Base-by-base conservation (phyloP, 805 yeast genomes). In the Yarrowia sp. region DNA sequence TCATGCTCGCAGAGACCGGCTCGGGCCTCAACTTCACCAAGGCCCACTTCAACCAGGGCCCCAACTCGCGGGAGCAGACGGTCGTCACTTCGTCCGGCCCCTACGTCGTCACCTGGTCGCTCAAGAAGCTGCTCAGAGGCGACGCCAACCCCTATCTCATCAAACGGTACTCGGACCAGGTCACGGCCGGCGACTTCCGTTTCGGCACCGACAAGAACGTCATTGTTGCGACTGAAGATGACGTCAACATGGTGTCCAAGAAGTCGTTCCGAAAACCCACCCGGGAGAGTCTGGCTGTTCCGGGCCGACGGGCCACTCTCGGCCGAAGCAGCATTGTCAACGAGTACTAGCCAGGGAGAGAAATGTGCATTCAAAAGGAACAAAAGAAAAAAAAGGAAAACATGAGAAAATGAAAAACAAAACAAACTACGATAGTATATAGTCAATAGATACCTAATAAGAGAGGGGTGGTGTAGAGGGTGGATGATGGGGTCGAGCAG, bases 41-140 rank as follows among this genome's bases (percentile, higher is more conserved):
- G 69, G 97, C 97, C 5, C 84, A 85, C 72, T 92, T 92, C 82
- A 90, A 92, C 77, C 82, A 89, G 35, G 92, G 92, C 50, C 68
- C 85, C n/a, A 82, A 83, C 61, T 76, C 85, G 35, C 85, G 84
- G 70, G 95, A 89, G 74, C 87, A 89, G 19, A 82, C 88, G 1
- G 89, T 92, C 64, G 87, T 91, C 32, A 84, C 97, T 0, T 87
- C 94, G 4, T 82, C 89, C 1, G 97, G 97, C 2, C 94, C 93
- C 19, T 92, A 86, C 77, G 89, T 92, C 32, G 84, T 92, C 26
- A 83, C 90, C 0, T 92, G 97, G 97, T 87, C 89, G 12, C 77
- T 92, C 75, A 83, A 80, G 72, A 85, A 87, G 70, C 81, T 89
- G 14, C 75, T 88, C 52, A 79, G 80, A 53, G 86, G 87, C 68